These are phyloP conservation scores for Dryas alaskensis DNA, from an alignment of 306 rosid species.

Conservation along the genomic window DNA sequence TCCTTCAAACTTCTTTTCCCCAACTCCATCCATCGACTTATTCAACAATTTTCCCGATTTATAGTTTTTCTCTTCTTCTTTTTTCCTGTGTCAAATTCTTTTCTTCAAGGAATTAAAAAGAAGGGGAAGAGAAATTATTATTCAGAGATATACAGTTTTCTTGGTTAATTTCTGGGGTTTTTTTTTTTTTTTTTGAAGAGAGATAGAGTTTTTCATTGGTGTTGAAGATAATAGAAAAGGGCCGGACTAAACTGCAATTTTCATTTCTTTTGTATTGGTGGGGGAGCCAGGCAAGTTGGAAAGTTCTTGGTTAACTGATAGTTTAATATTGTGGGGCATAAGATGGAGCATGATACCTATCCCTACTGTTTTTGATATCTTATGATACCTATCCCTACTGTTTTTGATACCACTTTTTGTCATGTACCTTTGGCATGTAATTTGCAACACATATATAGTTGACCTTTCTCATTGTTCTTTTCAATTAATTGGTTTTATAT, in stretches of 20 bases:
- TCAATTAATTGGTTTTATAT: neutral
- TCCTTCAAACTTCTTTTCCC: constrained; percentile 62
- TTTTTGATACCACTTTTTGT: constrained; percentile 29
- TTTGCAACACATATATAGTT: constrained; percentile 8
- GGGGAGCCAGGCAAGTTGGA: constrained; percentile 26
- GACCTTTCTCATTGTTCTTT: constrained; percentile 7
- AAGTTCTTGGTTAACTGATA: constrained; percentile 28
- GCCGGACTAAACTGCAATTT: constrained; percentile 20
- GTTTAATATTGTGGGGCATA: constrained; percentile 21
- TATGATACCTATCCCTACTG: neutral
- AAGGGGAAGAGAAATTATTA: neutral
- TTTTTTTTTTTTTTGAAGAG: neutral
- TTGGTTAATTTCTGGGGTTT: neutral
- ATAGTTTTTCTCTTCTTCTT: neutral
- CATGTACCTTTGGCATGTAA: constrained; percentile 11
- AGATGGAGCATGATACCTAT: constrained; percentile 15
- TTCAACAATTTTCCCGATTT: constrained; percentile 58
- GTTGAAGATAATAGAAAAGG: neutral
- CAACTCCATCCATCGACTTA: constrained; percentile 52
- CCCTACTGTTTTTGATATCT: constrained; percentile 17
- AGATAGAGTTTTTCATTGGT: neutral
- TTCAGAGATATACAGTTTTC: neutral
- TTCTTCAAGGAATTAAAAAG: constrained; percentile 1
- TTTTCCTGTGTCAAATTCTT: neutral
- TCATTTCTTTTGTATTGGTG: constrained; percentile 23